Evolutionary conservation across 1,284 basidiomycete genomes (phyloP).

Genomic region (Apiotrichum mycotoxinovorans): DNA sequence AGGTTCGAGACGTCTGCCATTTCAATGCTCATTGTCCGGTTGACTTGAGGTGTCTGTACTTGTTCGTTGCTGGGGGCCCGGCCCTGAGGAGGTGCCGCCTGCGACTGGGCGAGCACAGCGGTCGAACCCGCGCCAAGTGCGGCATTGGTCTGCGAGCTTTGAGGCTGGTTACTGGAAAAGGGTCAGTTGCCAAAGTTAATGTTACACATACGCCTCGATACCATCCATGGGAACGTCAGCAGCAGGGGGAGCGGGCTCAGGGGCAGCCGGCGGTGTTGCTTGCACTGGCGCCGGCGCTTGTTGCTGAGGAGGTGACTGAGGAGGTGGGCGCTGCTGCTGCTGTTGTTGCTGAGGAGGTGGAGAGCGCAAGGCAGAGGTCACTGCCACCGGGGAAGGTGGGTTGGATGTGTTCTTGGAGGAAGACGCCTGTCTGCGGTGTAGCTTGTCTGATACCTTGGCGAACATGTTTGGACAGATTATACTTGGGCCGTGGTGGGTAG

Average conservation of each 20-base stretch:
- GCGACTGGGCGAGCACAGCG: no score
- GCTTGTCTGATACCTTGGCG: constrained; percentile 46
- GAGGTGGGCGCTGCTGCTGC: constrained; percentile 5
- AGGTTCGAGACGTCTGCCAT: constrained; percentile 39
- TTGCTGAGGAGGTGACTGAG: constrained; percentile 4
- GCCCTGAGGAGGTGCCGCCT: constrained; percentile 25
- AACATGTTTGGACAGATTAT: constrained; percentile 41
- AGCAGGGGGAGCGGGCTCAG: neutral
- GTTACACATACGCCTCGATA: constrained; percentile 25
- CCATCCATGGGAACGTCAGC: constrained; percentile 29
- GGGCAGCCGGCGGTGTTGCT: neutral
- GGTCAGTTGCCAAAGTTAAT: neutral
- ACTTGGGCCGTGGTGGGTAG: no score
- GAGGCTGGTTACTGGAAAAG: constrained; percentile 1
- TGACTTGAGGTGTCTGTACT: constrained; percentile 14
- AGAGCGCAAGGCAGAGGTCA: neutral
- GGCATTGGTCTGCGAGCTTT: constrained; percentile 5
- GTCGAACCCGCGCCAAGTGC: constrained; percentile 21
- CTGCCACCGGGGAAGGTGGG: constrained; percentile 3
- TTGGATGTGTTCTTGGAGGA: constrained; percentile 15
- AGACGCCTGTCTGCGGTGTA: constrained; percentile 40
- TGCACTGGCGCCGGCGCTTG: constrained; percentile 1
- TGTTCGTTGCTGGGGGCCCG: neutral
- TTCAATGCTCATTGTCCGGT: constrained; percentile 41
- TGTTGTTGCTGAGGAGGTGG: constrained; percentile 2